Evolutionary conservation across 495 filamentous ascomycete species (phyloP), one percentile per base, ranked within the genome.

Genomic region (Cercophora samala): DNA sequence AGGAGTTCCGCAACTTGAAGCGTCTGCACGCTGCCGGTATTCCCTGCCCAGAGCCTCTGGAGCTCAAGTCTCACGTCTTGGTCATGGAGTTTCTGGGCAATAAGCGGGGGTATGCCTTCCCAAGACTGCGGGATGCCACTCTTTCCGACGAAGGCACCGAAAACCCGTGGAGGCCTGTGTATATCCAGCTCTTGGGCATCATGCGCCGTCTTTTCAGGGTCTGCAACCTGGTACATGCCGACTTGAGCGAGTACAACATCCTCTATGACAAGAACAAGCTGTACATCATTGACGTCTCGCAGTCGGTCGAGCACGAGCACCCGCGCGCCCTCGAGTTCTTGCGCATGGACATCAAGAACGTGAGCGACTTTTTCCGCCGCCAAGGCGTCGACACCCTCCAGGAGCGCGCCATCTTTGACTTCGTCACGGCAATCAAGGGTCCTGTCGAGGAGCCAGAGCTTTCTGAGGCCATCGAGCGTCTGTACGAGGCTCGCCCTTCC

Each of bases 311-410:
- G 80, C 93, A 97, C 74, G 93, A 98, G 65, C 95, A 99, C 77
- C 94, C 95, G 1, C 84, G 91, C 66, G 92, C 90, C 37, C 82
- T 96, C 21, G 93, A 97, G 75, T 98, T 99, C 76, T 80, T 98
- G 66, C 87, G 93, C 21, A 97, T 96, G 92, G 95, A 99, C 76
- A 91, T 98, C 77, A 97, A 97, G 83, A 99, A 99, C 72, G 86
- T 95, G 2, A 88, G 85, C 55, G 92, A 96, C 73, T 99, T 95
- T 80, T 99, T 99, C 85, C 78, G 87, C 60, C 84, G 90, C 3
- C 90, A 96, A 72, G 90, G 89, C 58, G 91, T 97, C 2, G 86
- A 93, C 67, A 89, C 85, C 0, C 80, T 98, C 11, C 73, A 87
- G 3, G 93, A 97, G 71, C 86, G 87, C 23, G 77, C 83, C 0